Conservation (phyloP, 805 yeast species). For the Hanseniaspora meyeri region DNA sequence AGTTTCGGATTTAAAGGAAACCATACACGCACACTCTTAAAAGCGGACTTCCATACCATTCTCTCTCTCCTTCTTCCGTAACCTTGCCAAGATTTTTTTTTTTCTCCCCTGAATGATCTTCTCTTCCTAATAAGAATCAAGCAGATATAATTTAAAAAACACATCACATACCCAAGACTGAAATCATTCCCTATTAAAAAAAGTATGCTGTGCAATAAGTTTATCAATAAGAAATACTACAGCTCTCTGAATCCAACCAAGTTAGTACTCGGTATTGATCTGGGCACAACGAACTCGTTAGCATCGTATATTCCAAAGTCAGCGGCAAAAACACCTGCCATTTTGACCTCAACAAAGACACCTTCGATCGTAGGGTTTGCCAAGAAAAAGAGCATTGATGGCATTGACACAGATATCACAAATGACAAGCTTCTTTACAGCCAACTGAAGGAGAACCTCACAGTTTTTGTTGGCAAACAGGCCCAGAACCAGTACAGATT, state of each 20-base stretch:
- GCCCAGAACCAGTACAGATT: conserved; percentile 70
- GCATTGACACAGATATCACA: conserved; percentile 56
- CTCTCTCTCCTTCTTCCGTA: too few relatives aligned
- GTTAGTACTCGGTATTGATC: conserved; percentile 61
- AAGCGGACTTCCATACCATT: too few relatives aligned
- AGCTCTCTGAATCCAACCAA: conserved; percentile 16
- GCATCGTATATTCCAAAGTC: conserved; percentile 32
- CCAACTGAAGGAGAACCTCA: conserved; percentile 32
- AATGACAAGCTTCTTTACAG: not conserved
- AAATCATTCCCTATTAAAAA: not conserved
- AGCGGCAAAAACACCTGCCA: conserved; percentile 20
- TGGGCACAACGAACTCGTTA: conserved; percentile 79
- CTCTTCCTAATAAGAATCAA: too few relatives aligned
- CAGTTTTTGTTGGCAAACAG: conserved; percentile 47
- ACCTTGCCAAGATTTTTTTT: too few relatives aligned
- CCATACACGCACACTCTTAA: too few relatives aligned
- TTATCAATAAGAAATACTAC: not conserved
- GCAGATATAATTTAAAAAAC: too few relatives aligned
- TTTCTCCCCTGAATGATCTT: too few relatives aligned
- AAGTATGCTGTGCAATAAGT: not conserved
- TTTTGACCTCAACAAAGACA: conserved; percentile 46
- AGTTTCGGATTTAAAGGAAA: too few relatives aligned
- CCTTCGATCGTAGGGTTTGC: not conserved
- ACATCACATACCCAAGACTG: not conserved
- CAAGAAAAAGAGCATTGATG: conserved; percentile 38